A percentile compares a stretch with the other conserved stretches of the same genome.
These are phyloP conservation scores for Vitis labrusca DNA, from an alignment of 164 flowering plant genomes.

Conservation along the genomic window DNA sequence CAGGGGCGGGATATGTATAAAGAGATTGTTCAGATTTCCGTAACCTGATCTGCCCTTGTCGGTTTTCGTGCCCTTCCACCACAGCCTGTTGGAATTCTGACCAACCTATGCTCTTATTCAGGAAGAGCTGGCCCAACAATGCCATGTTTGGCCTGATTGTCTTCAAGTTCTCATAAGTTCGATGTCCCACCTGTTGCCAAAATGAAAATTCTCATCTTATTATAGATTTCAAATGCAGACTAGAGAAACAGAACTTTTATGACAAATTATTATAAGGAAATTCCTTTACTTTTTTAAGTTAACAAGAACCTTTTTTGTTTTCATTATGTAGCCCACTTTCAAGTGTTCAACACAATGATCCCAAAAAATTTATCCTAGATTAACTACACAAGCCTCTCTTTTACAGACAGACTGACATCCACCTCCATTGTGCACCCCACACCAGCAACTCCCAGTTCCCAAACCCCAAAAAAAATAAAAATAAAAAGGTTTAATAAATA, in stretches of 20 bases:
- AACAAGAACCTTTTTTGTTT: background rate
- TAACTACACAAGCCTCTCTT: too few species aligned
- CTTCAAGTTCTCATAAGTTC: slow-evolving; percentile 79
- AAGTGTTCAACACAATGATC: too few species aligned
- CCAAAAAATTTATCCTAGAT: too few species aligned
- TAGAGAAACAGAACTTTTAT: background rate
- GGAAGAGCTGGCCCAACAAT: slow-evolving; percentile 78
- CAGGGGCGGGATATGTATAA: slow-evolving; percentile 95
- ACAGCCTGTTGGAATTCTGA: slow-evolving; percentile 68
- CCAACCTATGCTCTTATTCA: slow-evolving; percentile 87
- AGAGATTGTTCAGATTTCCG: slow-evolving; percentile 76
- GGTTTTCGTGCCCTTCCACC: slow-evolving; percentile 70
- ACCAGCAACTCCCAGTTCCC: too few species aligned
- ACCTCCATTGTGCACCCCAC: too few species aligned
- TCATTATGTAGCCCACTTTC: too few species aligned
- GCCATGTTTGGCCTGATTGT: slow-evolving; percentile 96
- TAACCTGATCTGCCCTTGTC: slow-evolving; percentile 78
- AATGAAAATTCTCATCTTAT: slow-evolving; percentile 1
- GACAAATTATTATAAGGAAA: background rate
- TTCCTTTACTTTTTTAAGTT: too few species aligned
- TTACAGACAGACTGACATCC: too few species aligned
- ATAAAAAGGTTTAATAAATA: too few species aligned
- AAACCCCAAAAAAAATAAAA: too few species aligned
- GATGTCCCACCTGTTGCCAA: slow-evolving; percentile 73
- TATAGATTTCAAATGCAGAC: too few species aligned